A percentile compares a stretch with the other conserved stretches of the same genome.
Conservation (phyloP, 2,329 filamentous ascomycete genomes). For the Cladosporium sp. region DNA sequence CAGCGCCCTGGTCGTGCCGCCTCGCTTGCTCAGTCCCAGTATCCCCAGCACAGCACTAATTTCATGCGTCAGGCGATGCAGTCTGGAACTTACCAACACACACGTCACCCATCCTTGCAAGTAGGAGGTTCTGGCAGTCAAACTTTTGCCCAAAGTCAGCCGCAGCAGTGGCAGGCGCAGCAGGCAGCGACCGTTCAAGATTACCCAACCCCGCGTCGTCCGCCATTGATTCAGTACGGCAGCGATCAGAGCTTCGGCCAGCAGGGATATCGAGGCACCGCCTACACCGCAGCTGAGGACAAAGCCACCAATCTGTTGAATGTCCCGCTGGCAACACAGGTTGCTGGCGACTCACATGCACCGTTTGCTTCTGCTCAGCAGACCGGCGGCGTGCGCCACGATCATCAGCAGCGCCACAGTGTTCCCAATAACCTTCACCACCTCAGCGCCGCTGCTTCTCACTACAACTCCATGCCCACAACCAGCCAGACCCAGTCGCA, state of each 20-base stretch:
- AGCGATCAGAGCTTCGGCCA: constrained; percentile 14
- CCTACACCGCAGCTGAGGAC: constrained; percentile 1
- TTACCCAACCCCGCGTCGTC: neutral
- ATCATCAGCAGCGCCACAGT: constrained; percentile 2
- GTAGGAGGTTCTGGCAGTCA: neutral
- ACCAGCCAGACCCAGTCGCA: neutral
- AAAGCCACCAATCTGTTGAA: constrained; percentile 16
- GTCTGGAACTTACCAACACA: neutral
- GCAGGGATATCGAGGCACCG: constrained; percentile 4
- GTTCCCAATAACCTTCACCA: constrained; percentile 8
- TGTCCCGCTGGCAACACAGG: constrained; percentile 11
- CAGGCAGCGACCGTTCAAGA: neutral
- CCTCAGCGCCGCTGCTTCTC: constrained; percentile 1
- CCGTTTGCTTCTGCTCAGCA: constrained; percentile 6
- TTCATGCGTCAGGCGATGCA: constrained; percentile 1
- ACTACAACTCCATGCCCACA: neutral
- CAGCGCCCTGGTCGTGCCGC: neutral
- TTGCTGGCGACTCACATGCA: neutral
- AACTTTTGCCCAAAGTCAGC: neutral
- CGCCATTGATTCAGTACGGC: constrained; percentile 13
- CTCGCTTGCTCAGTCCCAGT: neutral
- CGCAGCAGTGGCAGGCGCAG: neutral
- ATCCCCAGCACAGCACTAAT: neutral
- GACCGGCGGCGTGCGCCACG: neutral
- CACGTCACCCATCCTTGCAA: constrained; percentile 2